Conservation (phyloP, 495 filamentous ascomycete species). For the Xylaria bambusicola region DNA sequence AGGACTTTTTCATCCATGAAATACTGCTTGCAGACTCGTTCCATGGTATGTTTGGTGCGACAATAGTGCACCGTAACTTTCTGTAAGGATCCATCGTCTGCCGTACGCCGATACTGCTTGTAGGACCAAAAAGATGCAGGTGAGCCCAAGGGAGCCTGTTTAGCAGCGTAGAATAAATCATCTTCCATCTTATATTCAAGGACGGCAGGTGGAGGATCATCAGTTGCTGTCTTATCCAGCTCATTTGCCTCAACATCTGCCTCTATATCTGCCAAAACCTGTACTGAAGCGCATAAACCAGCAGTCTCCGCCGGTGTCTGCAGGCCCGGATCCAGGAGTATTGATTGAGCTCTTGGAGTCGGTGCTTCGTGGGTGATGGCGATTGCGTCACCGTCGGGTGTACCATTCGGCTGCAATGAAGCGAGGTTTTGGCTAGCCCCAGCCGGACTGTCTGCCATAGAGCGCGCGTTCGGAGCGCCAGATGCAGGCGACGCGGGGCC, state of each 20-base stretch:
- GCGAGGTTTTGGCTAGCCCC: not conserved
- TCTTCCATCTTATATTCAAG: conserved; percentile 49
- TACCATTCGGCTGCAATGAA: not conserved
- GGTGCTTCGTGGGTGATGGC: not conserved
- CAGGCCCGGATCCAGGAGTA: not conserved
- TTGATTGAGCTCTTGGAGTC: not conserved
- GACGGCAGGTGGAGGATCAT: conserved; percentile 35
- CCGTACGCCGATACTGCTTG: conserved; percentile 57
- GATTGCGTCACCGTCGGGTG: not conserved
- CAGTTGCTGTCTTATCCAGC: conserved; percentile 6
- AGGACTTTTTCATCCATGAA: conserved; percentile 71
- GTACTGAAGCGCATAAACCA: not conserved
- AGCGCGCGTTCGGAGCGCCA: conserved; percentile 13
- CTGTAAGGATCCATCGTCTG: conserved; percentile 30
- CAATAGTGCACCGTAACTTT: conserved; percentile 75
- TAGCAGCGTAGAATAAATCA: conserved; percentile 46
- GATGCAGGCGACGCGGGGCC: conserved; percentile 18
- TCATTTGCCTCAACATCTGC: not conserved
- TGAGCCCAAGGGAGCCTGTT: conserved; percentile 38
- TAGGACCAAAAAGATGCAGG: conserved; percentile 67
- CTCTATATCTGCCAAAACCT: not conserved
- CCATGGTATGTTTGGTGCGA: conserved; percentile 61
- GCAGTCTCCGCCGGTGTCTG: not conserved
- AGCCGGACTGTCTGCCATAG: not conserved
- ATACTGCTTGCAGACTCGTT: conserved; percentile 62